Base-by-base conservation (phyloP, 2,329 filamentous ascomycete genomes). In the Chalaropsis thielavioides region DNA sequence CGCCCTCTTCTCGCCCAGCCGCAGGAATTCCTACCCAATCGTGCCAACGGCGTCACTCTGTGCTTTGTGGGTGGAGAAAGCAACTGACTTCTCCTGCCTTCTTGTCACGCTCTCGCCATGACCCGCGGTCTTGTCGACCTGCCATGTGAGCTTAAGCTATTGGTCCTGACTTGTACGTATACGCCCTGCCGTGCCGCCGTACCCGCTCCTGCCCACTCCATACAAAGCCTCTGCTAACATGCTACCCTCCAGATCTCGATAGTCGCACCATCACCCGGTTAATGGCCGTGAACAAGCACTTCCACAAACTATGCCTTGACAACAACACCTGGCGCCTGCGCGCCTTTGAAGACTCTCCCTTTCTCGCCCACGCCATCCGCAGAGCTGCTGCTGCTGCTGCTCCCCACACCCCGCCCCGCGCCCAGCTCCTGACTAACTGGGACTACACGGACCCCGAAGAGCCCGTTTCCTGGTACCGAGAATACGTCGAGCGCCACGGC, bases 401-500 rank as follows among this genome's bases (percentile, higher is more conserved):
- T n/a, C 31, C 35, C 13, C 13, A 15, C 22, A 24, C 27, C 24
- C 31, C 61, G 8, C 27, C 24, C 31, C 43, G 41, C 19, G 31
- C 24, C 7, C 81, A 84, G 61, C 81, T 89, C 66, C 77, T 88
- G 71, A 85, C 86, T 3, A 90, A 90, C 69, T 96, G 91, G 91
- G 90, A 96, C 69, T 89, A 89, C 0, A 83, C 83, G 0, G 90
- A 87, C 68, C 82, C 85, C 0, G 77, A 75, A 3, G 91, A 96
- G 74, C 78, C 78, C 49, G 79, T 92, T 22, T 84, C 88, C 61
- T 96, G 90, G 87, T 96, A 95, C 73, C 82, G 88, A 64, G 92
- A 96, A 74, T 96, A 91, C 71, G 87, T 95, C 68, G 89, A 92
- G 63, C 82, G 92, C 41, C 81, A 92, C 74, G 90, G 84, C 0